Evolutionary conservation across 495 filamentous ascomycete genomes (phyloP), one percentile per base, ranked within the genome.

Genomic region (Podospora sp.): DNA sequence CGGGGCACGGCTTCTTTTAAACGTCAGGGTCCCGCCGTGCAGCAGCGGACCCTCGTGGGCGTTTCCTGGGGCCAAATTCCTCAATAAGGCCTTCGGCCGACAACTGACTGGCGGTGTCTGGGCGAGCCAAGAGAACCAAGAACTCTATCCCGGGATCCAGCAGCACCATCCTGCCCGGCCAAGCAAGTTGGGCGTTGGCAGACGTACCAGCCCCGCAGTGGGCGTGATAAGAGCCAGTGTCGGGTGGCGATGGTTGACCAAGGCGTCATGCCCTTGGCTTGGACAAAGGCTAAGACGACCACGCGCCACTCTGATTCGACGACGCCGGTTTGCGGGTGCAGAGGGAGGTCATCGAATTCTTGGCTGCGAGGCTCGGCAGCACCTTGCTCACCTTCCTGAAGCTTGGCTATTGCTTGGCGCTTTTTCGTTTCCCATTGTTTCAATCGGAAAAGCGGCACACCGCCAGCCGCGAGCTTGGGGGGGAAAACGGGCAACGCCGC

Each of bases 91-190:
- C 50, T 29, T 63, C 65, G 64, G 69, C 53, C 18, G 52, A 69
- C 18, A 40, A 69, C 22, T 55, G 25, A 36, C 40, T 24, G 50
- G 52, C 49, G 46, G 63, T 62, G 60, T 65, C 50, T 27, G 64
- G 50, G 33, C 35, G 36, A 65, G 71, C 74, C 72, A 76, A 76
- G 74, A 67, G 50, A 58, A 65, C 74, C 71, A 76, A 75, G 71
- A 76, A 62, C 61, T 69, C 40, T 65, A 73, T 75, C 67, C 74
- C 60, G 66, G 68, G 49, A 18, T 27, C n/a, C 20, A 50, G 35
- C 33, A 62, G 60, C 60, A 50, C 0, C 36, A 62, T 62, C 35
- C 60, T 62, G 62, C 21, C 25, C 33, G 35, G 62, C 60, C 60
- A 65, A 66, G 71, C 56, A 52, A 11, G 21, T 53, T 65, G 60